A percentile compares a stretch with the other conserved stretches of the same genome.
Conservation (phyloP, 371 early-diverging fungal species). For the Actinomucor elegans region DNA sequence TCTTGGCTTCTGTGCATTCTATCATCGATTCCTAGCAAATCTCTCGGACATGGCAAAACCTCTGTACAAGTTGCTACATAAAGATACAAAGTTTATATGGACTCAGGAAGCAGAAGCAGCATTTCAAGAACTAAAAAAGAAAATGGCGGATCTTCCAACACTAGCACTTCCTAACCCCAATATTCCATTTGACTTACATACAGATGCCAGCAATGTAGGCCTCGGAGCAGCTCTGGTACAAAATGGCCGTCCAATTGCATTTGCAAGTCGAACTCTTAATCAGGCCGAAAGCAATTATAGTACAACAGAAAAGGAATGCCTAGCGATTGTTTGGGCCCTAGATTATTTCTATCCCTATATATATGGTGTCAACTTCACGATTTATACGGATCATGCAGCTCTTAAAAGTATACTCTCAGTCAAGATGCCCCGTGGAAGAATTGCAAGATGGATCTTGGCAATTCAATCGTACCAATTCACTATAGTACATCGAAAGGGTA, state of each 20-base stretch:
- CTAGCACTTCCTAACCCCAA: constrained; percentile 2
- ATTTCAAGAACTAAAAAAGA: constrained; percentile 18
- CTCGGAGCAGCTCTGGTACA: constrained; percentile 15
- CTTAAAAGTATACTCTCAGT: background rate
- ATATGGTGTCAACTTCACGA: constrained; percentile 6
- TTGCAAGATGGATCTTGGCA: background rate
- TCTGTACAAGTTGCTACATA: background rate
- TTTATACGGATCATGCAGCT: constrained; percentile 16
- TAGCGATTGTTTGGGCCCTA: constrained; percentile 4
- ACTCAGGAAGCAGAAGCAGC: background rate
- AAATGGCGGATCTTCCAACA: background rate
- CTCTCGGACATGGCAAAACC: constrained; percentile 18
- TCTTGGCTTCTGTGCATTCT: constrained; percentile 25
- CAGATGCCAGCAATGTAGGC: constrained; percentile 7
- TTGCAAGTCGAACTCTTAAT: constrained; percentile 13
- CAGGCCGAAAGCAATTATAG: constrained; percentile 1
- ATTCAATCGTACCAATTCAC: background rate
- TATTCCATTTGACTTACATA: constrained; percentile 7
- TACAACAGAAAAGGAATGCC: background rate
- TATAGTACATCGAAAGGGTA: constrained; percentile 1
- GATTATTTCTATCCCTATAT: constrained; percentile 9
- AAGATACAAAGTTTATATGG: background rate
- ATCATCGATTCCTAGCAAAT: constrained; percentile 22
- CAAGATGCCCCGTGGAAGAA: background rate
- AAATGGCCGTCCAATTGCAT: constrained; percentile 11